A percentile compares a stretch with the other conserved stretches of the same genome.
Evolutionary conservation across 768 basidiomycete species (phyloP).

Genomic region (Suillus ampliporus): DNA sequence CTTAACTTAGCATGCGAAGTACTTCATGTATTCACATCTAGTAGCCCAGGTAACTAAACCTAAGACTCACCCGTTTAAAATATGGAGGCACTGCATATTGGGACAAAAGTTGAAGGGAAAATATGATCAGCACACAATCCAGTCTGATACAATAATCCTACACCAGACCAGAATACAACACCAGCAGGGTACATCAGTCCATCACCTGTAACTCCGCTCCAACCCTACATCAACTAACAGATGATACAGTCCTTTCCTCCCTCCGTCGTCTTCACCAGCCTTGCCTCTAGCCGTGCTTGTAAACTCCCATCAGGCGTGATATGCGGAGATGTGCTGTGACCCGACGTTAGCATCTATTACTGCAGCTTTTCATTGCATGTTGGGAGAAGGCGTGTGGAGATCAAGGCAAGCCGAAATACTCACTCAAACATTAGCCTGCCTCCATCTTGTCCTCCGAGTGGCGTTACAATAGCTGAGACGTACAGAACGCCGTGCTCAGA

Average conservation of each 20-base stretch:
- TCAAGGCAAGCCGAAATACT: conserved; percentile 28
- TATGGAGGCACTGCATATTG: too few species aligned
- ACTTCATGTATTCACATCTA: too few species aligned
- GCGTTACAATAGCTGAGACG: conserved; percentile 41
- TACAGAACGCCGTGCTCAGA: conserved; percentile 19
- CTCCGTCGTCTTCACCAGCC: conserved; percentile 40
- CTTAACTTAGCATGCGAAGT: too few species aligned
- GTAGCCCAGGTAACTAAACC: too few species aligned
- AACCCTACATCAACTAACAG: conserved; percentile 35
- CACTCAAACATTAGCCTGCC: conserved; percentile 58
- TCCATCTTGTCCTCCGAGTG: conserved; percentile 47
- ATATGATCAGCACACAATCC: too few species aligned
- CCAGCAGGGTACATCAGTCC: too few species aligned
- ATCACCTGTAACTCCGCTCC: too few species aligned
- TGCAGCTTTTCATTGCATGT: neutral
- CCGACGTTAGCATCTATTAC: neutral
- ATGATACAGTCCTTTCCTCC: conserved; percentile 48
- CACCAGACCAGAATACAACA: too few species aligned
- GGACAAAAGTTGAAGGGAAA: too few species aligned
- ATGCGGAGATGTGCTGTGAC: conserved; percentile 49
- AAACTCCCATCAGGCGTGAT: conserved; percentile 52
- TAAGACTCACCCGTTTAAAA: too few species aligned
- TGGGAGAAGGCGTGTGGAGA: neutral
- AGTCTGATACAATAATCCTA: too few species aligned
- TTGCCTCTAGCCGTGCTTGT: conserved; percentile 51